Evolutionary conservation across 768 basidiomycete genomes (phyloP), one percentile per base, ranked within the genome.

Genomic region (Neoboletus brunneissimus): DNA sequence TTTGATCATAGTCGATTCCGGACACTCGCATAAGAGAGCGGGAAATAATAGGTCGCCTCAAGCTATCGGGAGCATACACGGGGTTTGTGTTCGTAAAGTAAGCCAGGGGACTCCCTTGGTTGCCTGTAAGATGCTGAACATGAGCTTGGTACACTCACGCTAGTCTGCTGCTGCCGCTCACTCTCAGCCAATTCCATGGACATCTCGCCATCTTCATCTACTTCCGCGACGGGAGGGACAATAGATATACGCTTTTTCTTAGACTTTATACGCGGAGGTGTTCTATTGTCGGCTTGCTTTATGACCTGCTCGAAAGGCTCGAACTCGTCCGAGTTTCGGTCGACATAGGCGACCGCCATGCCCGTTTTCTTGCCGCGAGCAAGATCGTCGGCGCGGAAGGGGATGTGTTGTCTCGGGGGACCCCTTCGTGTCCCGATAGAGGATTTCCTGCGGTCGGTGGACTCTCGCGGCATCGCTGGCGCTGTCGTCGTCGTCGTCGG

Each of bases 351-450:
- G 15, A 91, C 84, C 0, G 82, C 77, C 52, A 90, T 79, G 5
- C 90, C 90, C 0, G 90, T 92, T 68, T 84, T 88, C 79, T 89
- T 91, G 18, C 90, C 90, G 53, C 86, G 87, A 48, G 81, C 81
- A 12, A 84, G 81, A 62, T 91, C 87, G 60, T 90, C 87, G 3
- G 87, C 89, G 48, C 87, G 82, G 65, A 87, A 92, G 1, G 90
- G 90, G 15, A 89, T 80, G 62, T 91, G 88, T 5, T 81, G 77
- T 63, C 85, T 84, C 63, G 82, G 84, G 1, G 79, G 79, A 1
- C 82, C 83, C 23, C 86, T 79, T 40, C 87, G 79, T 16, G 72
- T 67, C 12, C 76, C 79, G 18, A 80, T 48, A 43, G 76, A 77
- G 38, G 71, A 73, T 61, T 73, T 72, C 64, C 71, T 67, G 42